Base-by-base conservation (phyloP, 352 stramenopile species). In the Phytophthora quininea region DNA sequence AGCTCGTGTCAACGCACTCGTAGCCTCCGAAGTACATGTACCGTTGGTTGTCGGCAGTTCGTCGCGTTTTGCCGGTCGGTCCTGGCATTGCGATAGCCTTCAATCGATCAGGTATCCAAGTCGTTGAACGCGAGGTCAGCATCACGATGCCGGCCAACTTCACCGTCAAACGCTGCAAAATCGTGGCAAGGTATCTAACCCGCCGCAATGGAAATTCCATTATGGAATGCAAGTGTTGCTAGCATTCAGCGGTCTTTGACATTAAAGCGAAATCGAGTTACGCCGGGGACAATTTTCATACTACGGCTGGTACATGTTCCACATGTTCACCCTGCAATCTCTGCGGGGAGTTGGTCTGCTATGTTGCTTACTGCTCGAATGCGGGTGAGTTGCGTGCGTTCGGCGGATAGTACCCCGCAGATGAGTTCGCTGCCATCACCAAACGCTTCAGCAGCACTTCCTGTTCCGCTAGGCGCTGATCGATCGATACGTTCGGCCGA, bases 401-500 rank as follows among this genome's bases (percentile, higher is more conserved):
- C 45, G 58, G 42, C 5, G 64, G 64, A 29, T 73, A 58, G 59
- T 78, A 80, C 31, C 74, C 74, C 14, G 54, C 33, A 4, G 71
- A 70, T 12, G 60, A 71, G 35, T 67, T 82, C 4, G 74, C 74
- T 27, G 74, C 68, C 71, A 79, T 77, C 24, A 79, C 68, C 2
- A 79, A 27, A 15, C 49, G 58, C 51, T 79, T 71, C 30, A 80
- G 38, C 12, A 80, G 40, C 15, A 73, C 51, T 54, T 80, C 73
- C 38, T 80, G 73, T 42, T 80, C 73, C 8, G 76, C 64, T 29
- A 80, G 61, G 30, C 73, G 64, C 69, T 80, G 73, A 15, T 74
- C 69, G 14, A 80, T 75, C 45, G 71, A 64, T 29, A 65, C 54
- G 40, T 60, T 73, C 40, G 52, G 64, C 38, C 61, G 62, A 45